phyloP scores from a whole-genome alignment of 2,329 filamentous ascomycete species.

The Verruconis gallopava region DNA sequence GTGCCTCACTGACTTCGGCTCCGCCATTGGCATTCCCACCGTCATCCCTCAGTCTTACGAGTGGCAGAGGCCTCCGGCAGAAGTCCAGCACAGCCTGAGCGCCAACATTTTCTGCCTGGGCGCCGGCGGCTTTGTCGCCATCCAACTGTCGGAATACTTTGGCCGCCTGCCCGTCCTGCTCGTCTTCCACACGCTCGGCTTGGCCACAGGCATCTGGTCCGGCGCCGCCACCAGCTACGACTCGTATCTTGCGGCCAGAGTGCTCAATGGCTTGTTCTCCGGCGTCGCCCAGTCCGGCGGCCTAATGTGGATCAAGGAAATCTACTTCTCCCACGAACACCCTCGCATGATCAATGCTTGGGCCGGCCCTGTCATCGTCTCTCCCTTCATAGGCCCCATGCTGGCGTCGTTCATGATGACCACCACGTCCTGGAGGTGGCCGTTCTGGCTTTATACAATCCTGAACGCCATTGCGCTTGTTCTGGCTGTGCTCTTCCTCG shows the following conservation, averaged over 20 bases:
- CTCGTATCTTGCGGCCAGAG: conserved; percentile 29
- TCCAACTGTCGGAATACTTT: conserved; percentile 30
- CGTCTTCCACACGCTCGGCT: conserved; percentile 24
- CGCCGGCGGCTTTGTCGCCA: conserved; percentile 27
- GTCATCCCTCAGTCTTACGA: neutral
- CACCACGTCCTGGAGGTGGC: neutral
- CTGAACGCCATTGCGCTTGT: neutral
- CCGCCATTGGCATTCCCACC: neutral
- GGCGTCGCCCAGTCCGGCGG: conserved; percentile 30
- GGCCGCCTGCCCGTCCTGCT: conserved; percentile 33
- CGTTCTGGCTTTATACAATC: neutral
- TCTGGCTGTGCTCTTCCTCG: neutral
- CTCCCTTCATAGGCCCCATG: conserved; percentile 27
- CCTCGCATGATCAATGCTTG: conserved; percentile 26
- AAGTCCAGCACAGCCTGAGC: neutral
- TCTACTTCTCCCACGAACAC: conserved; percentile 48
- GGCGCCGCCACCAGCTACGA: conserved; percentile 25
- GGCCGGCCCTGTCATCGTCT: conserved; percentile 25
- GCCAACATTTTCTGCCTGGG: conserved; percentile 34
- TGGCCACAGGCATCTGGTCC: conserved; percentile 28
- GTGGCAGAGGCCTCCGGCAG: neutral
- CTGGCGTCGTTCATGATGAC: conserved; percentile 37
- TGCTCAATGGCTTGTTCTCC: conserved; percentile 33
- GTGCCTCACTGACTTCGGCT: neutral
- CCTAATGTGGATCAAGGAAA: conserved; percentile 38